These are phyloP conservation scores for Asterophora parasitica DNA, from an alignment of 768 basidiomycete genomes.

Conservation along the genomic window DNA sequence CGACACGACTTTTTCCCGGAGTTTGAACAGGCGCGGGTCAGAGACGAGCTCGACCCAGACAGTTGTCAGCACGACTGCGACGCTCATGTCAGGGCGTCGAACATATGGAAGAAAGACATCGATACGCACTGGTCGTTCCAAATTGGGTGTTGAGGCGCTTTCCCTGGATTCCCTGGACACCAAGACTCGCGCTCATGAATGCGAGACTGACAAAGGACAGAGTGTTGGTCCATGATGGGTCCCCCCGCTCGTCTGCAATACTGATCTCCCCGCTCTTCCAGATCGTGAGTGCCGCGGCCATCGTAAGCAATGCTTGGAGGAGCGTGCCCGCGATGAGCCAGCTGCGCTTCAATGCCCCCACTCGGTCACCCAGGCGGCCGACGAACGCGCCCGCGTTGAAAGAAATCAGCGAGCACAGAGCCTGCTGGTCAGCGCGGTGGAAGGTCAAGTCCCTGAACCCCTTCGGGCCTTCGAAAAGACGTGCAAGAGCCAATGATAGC, in stretches of 20 bases:
- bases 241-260: constrained; percentile 47
- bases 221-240: constrained; percentile 67
- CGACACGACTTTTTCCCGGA: constrained; percentile 41
- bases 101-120: constrained; percentile 5
- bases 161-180: constrained; percentile 82
- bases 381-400: constrained; percentile 76
- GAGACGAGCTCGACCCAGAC: constrained; percentile 87
- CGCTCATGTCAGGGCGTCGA: not conserved
- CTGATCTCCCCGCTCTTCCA: constrained; percentile 64
- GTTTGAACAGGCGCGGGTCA: constrained; percentile 68
- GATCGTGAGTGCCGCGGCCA: constrained; percentile 63
- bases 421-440: constrained; percentile 80
- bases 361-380: constrained; percentile 79
- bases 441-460: constrained; percentile 54
- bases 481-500: constrained; percentile 75
- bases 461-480: constrained; percentile 58
- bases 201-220: constrained; percentile 67
- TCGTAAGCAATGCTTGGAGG: constrained; percentile 71
- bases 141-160: constrained; percentile 79
- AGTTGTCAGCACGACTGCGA: constrained; percentile 73
- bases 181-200: constrained; percentile 78
- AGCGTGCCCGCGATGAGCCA: constrained; percentile 75
- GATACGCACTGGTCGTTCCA: constrained; percentile 61
- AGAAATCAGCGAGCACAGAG: constrained; percentile 70
- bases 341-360: constrained; percentile 65